Base-by-base conservation (phyloP, 768 basidiomycete genomes). In the Naganishia antarctica region DNA sequence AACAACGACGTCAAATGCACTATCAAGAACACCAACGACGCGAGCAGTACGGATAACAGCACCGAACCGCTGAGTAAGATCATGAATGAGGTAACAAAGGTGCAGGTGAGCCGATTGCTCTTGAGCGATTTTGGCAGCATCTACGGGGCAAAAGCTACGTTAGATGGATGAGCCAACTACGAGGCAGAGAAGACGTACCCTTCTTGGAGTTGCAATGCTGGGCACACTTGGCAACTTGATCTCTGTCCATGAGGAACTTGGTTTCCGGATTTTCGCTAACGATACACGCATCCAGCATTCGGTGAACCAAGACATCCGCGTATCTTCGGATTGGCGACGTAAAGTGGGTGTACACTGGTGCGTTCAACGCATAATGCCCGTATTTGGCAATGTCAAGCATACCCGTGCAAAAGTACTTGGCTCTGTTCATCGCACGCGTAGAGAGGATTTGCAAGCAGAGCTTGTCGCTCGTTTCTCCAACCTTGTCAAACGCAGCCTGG, bases 341-440 rank as follows among this genome's bases (percentile, higher is more conserved):
- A 65, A 79, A 79, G 57, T 78, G 76, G n/a, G 78, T 94, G 80
- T 98, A 99, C 46, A 99, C 82, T 18, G 96, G 92, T 5, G 84
- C 81, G 69, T 86, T 94, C 69, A 98, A 81, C 0, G 93, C 87
- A 76, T 90, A 98, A 78, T 99, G 96, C 31, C 85, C 80, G 73
- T 98, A 99, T 80, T 97, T 97, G 44, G 92, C 91, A 72, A 99
- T 99, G 78, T 99, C 96, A 70, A 99, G 81, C 94, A 97, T 97
- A 68, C 96, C 96, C 26, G 92, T 85, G 74, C 96, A 99, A 86
- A 98, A 98, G 79, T 99, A 99, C 78, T 92, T 93, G 70, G 96
- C 91, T 58, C 87, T 73, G 60, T 53, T 88, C 66, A 92, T 97
- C n/a, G 91, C 87, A 78, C 96, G 96, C 76, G 84, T 86, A 16